Evolutionary conservation across 202 grass and related monocot species (phyloP).

Genomic region (Setaria italica): DNA sequence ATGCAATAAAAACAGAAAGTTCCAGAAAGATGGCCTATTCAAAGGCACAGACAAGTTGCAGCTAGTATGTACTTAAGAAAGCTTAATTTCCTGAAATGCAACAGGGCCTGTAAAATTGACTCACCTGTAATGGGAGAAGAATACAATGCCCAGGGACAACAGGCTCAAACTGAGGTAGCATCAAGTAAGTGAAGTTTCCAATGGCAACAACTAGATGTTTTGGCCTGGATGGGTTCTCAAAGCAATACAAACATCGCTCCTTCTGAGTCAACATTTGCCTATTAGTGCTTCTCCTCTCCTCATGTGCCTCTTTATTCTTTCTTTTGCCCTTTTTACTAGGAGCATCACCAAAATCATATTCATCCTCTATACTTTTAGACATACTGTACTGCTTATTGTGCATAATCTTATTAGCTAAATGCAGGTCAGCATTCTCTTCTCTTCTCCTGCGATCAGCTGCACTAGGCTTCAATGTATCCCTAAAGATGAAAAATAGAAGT

Average conservation of each 20-base stretch:
- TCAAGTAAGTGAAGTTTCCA: conserved; percentile 94
- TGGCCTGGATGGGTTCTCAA: conserved; percentile 94
- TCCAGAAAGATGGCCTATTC: not conserved
- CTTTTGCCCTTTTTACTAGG: conserved; percentile 75
- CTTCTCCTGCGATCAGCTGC: conserved; percentile 67
- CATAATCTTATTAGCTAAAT: conserved; percentile 86
- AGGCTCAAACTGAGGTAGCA: conserved; percentile 84
- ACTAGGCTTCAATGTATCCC: conserved; percentile 55
- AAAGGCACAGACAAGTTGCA: conserved; percentile 23
- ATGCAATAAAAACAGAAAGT: conserved; percentile 6
- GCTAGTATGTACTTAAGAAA: conserved; percentile 17
- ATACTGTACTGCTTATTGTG: conserved; percentile 80
- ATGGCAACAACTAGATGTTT: conserved; percentile 95
- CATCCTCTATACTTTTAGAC: conserved; percentile 78
- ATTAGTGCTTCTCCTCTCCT: conserved; percentile 50
- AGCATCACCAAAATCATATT: conserved; percentile 92
- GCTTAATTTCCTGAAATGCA: conserved; percentile 13
- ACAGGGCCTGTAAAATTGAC: conserved; percentile 27
- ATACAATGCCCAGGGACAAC: conserved; percentile 80
- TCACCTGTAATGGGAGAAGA: conserved; percentile 93
- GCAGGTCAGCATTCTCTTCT: conserved; percentile 84
- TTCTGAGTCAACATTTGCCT: conserved; percentile 72
- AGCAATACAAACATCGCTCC: conserved; percentile 87
- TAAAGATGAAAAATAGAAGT: conserved; percentile 44
- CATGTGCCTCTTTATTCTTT: conserved; percentile 51